These are phyloP conservation scores for Ustilago xerochloae DNA, from an alignment of 1,284 basidiomycete species.

Conservation along the genomic window DNA sequence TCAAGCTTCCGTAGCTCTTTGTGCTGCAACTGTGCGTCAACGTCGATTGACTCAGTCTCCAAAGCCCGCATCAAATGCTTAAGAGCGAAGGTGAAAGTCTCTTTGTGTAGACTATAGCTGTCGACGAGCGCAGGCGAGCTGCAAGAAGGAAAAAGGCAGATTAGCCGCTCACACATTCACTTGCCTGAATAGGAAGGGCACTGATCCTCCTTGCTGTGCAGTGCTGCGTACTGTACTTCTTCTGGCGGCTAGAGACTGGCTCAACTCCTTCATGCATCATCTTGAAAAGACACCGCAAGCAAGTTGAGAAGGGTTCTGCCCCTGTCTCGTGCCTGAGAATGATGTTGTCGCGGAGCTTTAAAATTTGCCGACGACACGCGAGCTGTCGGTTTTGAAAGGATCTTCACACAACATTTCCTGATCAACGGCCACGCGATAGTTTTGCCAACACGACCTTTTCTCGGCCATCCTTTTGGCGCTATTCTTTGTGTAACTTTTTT, in stretches of 20 bases:
- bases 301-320: not conserved
- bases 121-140: slow-evolving; percentile 30
- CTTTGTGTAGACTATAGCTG: slow-evolving; percentile 20
- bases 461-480: not conserved
- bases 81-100: not conserved
- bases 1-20: too few species aligned
- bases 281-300: not conserved
- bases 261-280: slow-evolving; percentile 5
- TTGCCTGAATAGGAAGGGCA: slow-evolving; percentile 23
- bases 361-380: slow-evolving; percentile 15
- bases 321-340: slow-evolving; percentile 36
- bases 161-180: not conserved
- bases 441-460: not conserved
- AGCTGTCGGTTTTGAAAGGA: not conserved
- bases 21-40: too few species aligned
- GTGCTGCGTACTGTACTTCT: too few species aligned
- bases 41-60: slow-evolving; percentile 2
- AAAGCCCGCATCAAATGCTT: not conserved
- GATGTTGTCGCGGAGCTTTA: slow-evolving; percentile 16
- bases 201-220: too few species aligned
- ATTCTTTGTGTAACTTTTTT: slow-evolving; percentile 1
- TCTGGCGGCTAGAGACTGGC: slow-evolving; percentile 21
- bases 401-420: slow-evolving; percentile 40
- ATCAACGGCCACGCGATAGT: not conserved
- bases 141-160: not conserved